A percentile compares a stretch with the other conserved stretches of the same genome.
phyloP scores from a whole-genome alignment of 768 basidiomycete genomes.

The Tricholoma sp. region DNA sequence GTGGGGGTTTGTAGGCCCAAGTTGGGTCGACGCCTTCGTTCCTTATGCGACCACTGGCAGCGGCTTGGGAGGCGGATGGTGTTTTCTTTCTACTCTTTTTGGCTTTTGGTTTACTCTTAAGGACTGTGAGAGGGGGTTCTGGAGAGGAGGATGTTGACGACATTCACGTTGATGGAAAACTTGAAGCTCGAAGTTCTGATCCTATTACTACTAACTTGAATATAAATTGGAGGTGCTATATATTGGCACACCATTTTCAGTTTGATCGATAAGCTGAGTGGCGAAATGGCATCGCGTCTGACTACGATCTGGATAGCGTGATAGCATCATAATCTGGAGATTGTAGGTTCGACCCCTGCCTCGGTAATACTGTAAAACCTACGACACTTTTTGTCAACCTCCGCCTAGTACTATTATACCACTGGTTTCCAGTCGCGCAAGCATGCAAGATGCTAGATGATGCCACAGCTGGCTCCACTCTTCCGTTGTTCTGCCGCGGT shows the following conservation, averaged over 20 bases:
- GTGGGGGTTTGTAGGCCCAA: constrained; percentile 60
- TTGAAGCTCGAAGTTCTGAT: not conserved
- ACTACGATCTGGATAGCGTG: constrained; percentile 56
- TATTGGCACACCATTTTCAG: too few relatives aligned
- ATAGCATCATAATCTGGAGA: constrained; percentile 59
- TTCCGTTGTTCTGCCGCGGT: too few relatives aligned
- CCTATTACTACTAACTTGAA: too few relatives aligned
- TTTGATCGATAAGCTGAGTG: too few relatives aligned
- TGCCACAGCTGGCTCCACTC: too few relatives aligned
- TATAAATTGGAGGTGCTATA: too few relatives aligned
- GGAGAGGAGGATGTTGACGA: constrained; percentile 13
- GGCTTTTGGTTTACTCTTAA: not conserved
- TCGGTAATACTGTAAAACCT: too few relatives aligned
- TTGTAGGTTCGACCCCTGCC: constrained; percentile 76
- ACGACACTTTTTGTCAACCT: too few relatives aligned
- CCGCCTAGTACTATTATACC: too few relatives aligned
- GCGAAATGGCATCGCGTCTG: constrained; percentile 96
- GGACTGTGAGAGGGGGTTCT: constrained; percentile 4
- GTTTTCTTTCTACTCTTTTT: constrained; percentile 10
- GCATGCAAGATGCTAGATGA: too few relatives aligned
- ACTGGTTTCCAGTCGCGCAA: too few relatives aligned
- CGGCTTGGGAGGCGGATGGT: constrained; percentile 1
- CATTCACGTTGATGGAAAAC: not conserved
- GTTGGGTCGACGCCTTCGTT: constrained; percentile 51
- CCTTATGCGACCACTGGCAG: constrained; percentile 32